A percentile compares a stretch with the other conserved stretches of the same genome.
Evolutionary conservation across 1,139 yeast species (phyloP).

Genomic region (Entelexis sorbosivorans): DNA sequence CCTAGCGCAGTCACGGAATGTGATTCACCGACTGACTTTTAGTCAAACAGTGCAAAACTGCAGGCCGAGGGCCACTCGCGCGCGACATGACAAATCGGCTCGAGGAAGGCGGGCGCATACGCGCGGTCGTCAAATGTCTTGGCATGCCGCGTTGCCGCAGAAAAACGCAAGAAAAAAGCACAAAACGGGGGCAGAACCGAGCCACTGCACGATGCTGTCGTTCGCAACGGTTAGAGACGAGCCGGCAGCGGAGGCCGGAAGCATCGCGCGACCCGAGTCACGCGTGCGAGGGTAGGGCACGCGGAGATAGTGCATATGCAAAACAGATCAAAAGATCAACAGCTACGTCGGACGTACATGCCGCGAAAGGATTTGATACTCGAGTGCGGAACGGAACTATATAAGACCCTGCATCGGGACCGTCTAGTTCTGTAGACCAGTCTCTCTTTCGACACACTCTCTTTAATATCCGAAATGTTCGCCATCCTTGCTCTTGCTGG

Average conservation of each 20-base stretch:
- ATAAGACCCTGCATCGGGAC: slow-evolving; percentile 3
- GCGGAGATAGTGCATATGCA: neutral
- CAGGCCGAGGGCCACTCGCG: neutral
- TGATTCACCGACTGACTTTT: neutral
- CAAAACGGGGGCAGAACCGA: no score
- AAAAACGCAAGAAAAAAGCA: neutral
- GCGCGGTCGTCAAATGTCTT: no score
- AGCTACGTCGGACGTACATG: neutral
- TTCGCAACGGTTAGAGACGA: no score
- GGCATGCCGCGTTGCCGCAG: no score
- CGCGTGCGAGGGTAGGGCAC: neutral
- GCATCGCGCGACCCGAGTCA: neutral
- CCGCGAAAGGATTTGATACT: neutral
- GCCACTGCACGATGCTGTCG: no score
- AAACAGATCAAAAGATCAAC: slow-evolving; percentile 5
- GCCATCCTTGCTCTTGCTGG: slow-evolving; percentile 22
- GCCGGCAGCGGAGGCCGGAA: no score
- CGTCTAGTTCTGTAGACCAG: neutral
- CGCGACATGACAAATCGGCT: neutral
- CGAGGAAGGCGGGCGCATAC: neutral
- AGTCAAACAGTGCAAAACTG: neutral
- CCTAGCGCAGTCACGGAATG: no score
- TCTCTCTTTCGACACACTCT: slow-evolving; percentile 9
- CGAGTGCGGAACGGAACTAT: slow-evolving; percentile 6
- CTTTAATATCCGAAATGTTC: slow-evolving; percentile 14